Conservation (phyloP, 2,329 filamentous ascomycete species). For the Coniosporium uncinatum region DNA sequence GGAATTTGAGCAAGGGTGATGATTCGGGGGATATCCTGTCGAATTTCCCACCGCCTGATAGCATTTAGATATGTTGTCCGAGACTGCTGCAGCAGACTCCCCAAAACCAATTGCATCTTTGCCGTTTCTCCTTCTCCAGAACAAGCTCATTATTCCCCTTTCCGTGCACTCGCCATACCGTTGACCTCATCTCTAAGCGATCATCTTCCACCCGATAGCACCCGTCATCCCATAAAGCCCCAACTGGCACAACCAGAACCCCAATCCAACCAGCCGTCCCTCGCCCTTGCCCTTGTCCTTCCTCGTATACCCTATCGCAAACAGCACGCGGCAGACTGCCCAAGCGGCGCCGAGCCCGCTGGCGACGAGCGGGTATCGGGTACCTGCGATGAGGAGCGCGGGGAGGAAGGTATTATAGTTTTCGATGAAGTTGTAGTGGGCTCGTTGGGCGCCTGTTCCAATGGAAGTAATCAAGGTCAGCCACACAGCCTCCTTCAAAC, state of each 20-base stretch:
- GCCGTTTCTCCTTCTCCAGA: too few species aligned
- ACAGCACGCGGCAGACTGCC: conserved; percentile 43
- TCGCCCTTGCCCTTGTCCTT: conserved; percentile 28
- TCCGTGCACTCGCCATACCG: too few species aligned
- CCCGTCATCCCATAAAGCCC: conserved; percentile 18
- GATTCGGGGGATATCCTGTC: neutral
- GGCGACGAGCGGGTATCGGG: conserved; percentile 44
- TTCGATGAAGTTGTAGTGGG: conserved; percentile 55
- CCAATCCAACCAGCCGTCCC: conserved; percentile 31
- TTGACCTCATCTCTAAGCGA: neutral
- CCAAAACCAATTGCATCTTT: too few species aligned
- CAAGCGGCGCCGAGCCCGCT: conserved; percentile 41
- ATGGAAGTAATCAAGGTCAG: too few species aligned
- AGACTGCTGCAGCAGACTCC: too few species aligned
- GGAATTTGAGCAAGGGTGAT: neutral
- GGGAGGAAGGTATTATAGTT: conserved; percentile 46
- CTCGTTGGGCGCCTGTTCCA: conserved; percentile 50
- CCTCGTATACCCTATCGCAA: conserved; percentile 38
- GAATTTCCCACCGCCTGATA: neutral
- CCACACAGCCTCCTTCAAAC: too few species aligned
- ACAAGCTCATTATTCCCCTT: too few species aligned
- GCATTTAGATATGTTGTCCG: too few species aligned
- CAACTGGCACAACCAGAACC: conserved; percentile 24
- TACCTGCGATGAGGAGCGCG: conserved; percentile 45
- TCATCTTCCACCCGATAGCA: conserved; percentile 10